Percentiles rank a stretch among this genome's conserved stretches.
These are phyloP conservation scores for Penicillium samsonianum DNA, from an alignment of 495 filamentous ascomycete species.

Conservation along the genomic window DNA sequence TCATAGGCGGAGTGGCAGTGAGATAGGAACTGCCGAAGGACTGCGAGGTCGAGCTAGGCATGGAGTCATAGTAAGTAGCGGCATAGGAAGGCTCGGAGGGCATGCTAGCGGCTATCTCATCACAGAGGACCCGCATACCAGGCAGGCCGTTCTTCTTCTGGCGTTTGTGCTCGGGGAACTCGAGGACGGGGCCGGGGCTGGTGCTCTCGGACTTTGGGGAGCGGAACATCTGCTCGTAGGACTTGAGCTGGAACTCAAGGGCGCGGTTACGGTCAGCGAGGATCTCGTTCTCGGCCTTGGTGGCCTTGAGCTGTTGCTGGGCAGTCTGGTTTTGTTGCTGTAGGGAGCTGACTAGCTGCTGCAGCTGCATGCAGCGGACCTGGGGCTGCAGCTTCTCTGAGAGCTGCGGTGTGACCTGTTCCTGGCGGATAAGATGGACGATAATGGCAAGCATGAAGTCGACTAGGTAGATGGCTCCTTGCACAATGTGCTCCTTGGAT, in stretches of 20 bases:
- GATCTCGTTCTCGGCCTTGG: constrained; percentile 43
- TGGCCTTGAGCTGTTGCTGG: constrained; percentile 40
- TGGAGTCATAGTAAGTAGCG: constrained; percentile 26
- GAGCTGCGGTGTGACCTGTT: constrained; percentile 44
- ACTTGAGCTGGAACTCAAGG: constrained; percentile 45
- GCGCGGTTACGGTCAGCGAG: constrained; percentile 43
- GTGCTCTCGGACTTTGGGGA: constrained; percentile 40
- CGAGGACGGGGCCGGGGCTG: constrained; percentile 32
- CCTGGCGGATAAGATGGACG: constrained; percentile 41
- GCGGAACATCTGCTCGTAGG: constrained; percentile 47
- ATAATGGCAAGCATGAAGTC: constrained; percentile 49
- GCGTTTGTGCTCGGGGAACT: constrained; percentile 35
- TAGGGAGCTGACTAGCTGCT: constrained; percentile 39
- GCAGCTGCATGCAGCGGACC: constrained; percentile 47
- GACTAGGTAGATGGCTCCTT: constrained; percentile 46
- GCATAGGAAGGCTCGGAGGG: constrained; percentile 23
- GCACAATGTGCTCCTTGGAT: constrained; percentile 52
- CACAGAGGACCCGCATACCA: constrained; percentile 44
- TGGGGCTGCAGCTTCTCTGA: constrained; percentile 47
- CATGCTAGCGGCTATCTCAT: constrained; percentile 35
- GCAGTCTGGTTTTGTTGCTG: constrained; percentile 44
- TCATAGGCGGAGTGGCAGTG: constrained; percentile 38
- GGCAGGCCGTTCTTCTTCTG: constrained; percentile 40
- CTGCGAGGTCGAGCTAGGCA: constrained; percentile 34
- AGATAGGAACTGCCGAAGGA: constrained; percentile 36